These are phyloP conservation scores for Pulveroboletus sp. DNA, from an alignment of 768 basidiomycete genomes.

Conservation along the genomic window DNA sequence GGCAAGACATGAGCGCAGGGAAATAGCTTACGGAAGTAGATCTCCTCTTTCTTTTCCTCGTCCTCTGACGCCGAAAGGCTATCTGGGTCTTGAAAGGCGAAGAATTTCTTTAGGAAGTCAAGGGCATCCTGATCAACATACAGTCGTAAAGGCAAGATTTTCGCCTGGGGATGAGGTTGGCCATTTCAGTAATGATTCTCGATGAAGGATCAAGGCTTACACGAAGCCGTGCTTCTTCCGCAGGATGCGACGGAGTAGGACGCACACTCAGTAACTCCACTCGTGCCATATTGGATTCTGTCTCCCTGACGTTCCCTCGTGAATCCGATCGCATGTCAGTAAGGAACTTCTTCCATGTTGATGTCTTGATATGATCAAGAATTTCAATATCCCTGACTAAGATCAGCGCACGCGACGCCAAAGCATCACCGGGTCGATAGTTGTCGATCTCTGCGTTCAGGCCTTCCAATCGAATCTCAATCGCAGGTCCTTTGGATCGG, in stretches of 20 bases:
- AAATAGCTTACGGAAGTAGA: slow-evolving; percentile 63
- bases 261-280: slow-evolving; percentile 72
- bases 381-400: slow-evolving; percentile 79
- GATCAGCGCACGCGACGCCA: slow-evolving; percentile 63
- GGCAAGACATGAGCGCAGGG: slow-evolving; percentile 1
- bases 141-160: slow-evolving; percentile 82
- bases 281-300: slow-evolving; percentile 90
- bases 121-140: slow-evolving; percentile 98
- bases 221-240: slow-evolving; percentile 74
- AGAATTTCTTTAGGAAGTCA: slow-evolving; percentile 96
- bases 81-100: slow-evolving; percentile 73
- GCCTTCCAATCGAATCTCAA: slow-evolving; percentile 75
- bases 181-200: neutral
- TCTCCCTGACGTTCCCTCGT: slow-evolving; percentile 84
- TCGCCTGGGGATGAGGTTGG: slow-evolving; percentile 50
- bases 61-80: slow-evolving; percentile 32
- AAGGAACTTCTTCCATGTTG: slow-evolving; percentile 97
- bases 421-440: slow-evolving; percentile 48
- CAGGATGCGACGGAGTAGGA: slow-evolving; percentile 61
- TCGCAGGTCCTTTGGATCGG: slow-evolving; percentile 71
- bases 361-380: slow-evolving; percentile 95
- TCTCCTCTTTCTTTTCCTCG: slow-evolving; percentile 39
- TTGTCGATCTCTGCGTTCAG: slow-evolving; percentile 64
- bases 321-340: slow-evolving; percentile 81
- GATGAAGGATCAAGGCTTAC: slow-evolving; percentile 26